Base-by-base conservation (phyloP, 345 rosid genomes). In the Rhizophora mangle region DNA sequence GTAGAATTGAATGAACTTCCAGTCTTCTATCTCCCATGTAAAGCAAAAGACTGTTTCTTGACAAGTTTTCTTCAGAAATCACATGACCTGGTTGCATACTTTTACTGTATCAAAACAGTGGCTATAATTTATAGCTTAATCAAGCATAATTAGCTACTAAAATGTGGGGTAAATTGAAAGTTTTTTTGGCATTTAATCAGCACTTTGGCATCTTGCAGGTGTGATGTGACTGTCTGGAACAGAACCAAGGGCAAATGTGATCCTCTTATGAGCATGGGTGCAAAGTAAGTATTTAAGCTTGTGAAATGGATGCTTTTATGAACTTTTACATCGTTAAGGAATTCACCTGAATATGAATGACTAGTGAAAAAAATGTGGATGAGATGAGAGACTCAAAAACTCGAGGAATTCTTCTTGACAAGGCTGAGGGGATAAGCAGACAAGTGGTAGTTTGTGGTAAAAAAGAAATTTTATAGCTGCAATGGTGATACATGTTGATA, bases 221-320 rank as follows among this genome's bases (percentile, higher is more conserved):
- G 91, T 70, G 89, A 93, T 81, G 88, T 93, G 65, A 86, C 92
- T 29, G 85, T 93, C 59, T 93, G 98, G 97, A 93, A 91, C 64
- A 85, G 98, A 76, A 93, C 98, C 47, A 82, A 83, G 84, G 88
- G 92, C 86, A 93, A 93, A 82, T 93, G 98, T 74, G 97, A 89
- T 80, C 87, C 89, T 80, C 90, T 91, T 67, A 72, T 86, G 66
- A 83, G 85, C 83, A 74, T 87, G 74, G 97, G 98, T 63, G 98
- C 97, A 55, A 85, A 86, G 97, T 91, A 82, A 89, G 96, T 78
- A 52, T 34, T 70, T 60, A 20, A 16, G 49, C 65, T 43, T 34
- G 24, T 63, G 34, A 6, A 29, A 27, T 72, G 6, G 26, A 63
- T 31, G 65, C 19, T 49, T 51, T 34, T 11, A n/a, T 2, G 63